Evolutionary conservation across 2,329 filamentous ascomycete species (phyloP).

Genomic region (Talaromyces funiculosus): DNA sequence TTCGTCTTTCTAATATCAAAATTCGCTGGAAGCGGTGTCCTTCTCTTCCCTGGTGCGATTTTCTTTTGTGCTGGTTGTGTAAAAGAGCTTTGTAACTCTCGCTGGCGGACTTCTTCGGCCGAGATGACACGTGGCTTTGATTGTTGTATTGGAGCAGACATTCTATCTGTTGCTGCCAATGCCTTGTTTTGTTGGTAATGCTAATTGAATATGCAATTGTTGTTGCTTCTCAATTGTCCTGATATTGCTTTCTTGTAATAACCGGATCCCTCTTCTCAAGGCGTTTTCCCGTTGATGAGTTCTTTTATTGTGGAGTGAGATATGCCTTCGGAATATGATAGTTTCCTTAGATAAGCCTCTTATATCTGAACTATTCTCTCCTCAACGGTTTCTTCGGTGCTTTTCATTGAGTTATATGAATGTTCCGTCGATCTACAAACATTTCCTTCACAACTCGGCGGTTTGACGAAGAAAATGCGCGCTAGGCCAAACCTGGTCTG

Average conservation of each 20-base stretch:
- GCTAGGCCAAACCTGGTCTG: not conserved
- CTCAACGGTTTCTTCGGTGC: too few relatives aligned
- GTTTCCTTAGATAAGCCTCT: too few relatives aligned
- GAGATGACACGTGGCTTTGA: slow-evolving; percentile 1
- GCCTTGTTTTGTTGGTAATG: not conserved
- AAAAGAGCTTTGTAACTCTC: not conserved
- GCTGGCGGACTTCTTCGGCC: not conserved
- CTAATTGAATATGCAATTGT: not conserved
- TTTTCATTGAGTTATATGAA: too few relatives aligned
- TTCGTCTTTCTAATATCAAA: slow-evolving; percentile 37
- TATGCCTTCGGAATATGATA: too few relatives aligned
- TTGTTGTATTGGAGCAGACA: not conserved
- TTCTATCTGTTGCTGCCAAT: not conserved
- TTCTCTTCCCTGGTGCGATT: not conserved
- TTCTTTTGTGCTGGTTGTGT: not conserved
- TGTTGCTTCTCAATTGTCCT: not conserved
- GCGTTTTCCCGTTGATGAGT: not conserved
- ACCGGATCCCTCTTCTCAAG: not conserved
- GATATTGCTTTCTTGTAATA: too few relatives aligned
- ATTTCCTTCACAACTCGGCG: not conserved
- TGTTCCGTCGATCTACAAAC: not conserved
- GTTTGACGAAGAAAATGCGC: not conserved
- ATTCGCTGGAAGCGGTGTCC: not conserved
- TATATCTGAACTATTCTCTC: too few relatives aligned
- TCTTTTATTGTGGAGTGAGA: not conserved